Conservation (phyloP, 1,284 basidiomycete genomes). For the Cryptococcus sp. region DNA sequence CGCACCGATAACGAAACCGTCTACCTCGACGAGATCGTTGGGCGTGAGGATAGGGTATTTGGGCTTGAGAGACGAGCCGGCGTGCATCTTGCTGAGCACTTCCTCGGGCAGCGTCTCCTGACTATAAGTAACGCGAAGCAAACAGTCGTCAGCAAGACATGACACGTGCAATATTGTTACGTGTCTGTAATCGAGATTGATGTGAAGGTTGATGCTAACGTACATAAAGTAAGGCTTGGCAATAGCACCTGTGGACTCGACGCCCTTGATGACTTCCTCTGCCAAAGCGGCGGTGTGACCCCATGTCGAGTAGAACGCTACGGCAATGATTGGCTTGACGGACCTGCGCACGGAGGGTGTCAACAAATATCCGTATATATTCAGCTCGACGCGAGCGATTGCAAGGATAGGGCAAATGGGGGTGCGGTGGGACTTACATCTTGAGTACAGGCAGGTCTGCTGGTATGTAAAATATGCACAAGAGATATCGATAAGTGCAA, state of each 20-base stretch:
- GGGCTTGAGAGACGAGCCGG: slow-evolving; percentile 56
- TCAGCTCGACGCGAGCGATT: no score
- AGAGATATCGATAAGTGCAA: no score
- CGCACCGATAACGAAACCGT: slow-evolving; percentile 64
- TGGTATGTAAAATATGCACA: no score
- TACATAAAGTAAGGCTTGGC: slow-evolving; percentile 69
- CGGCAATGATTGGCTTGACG: slow-evolving; percentile 65
- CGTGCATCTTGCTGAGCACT: slow-evolving; percentile 73
- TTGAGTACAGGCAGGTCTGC: no score
- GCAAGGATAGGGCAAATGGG: no score
- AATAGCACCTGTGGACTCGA: slow-evolving; percentile 68
- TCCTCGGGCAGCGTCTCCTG: slow-evolving; percentile 79
- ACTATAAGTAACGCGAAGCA: slow-evolving; percentile 57
- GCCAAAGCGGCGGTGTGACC: slow-evolving; percentile 79
- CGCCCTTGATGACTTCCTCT: slow-evolving; percentile 71
- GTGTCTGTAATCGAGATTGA: no score
- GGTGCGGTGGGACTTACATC: no score
- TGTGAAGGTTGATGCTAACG: not conserved
- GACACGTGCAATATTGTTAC: no score
- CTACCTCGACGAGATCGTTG: slow-evolving; percentile 63
- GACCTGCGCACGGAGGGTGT: slow-evolving; percentile 13
- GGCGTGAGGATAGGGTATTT: slow-evolving; percentile 71
- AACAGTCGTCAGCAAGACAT: not conserved
- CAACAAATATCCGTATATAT: not conserved
- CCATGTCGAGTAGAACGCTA: slow-evolving; percentile 79